These are phyloP conservation scores for Pharus latifolius DNA, from an alignment of 176 grass and related monocot genomes.

Conservation along the genomic window DNA sequence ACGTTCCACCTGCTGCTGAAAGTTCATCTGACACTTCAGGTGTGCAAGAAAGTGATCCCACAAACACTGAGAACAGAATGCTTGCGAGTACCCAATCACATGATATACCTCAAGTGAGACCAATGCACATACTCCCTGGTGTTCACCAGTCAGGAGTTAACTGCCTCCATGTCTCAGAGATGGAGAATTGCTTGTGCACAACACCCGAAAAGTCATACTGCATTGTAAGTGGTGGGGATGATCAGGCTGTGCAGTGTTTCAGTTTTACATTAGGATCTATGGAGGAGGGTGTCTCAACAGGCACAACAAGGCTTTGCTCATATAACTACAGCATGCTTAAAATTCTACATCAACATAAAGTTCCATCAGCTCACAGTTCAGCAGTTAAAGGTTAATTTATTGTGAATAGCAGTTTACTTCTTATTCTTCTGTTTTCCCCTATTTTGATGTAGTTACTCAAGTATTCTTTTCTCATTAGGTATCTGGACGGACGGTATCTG, in stretches of 20 bases:
- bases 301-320: background rate
- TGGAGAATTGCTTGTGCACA: background rate
- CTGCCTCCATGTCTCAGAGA: constrained; percentile 52
- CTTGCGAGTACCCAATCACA: constrained; percentile 15
- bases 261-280: constrained; percentile 38
- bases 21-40: background rate
- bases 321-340: constrained; percentile 14
- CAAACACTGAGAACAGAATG: background rate
- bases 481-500: constrained; percentile 80
- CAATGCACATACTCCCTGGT: constrained; percentile 28
- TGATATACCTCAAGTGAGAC: constrained; percentile 43
- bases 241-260: constrained; percentile 65
- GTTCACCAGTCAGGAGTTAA: constrained; percentile 92
- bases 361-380: constrained; percentile 66
- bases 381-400: constrained; percentile 72
- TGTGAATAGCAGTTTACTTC: background rate
- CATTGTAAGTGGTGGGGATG: constrained; percentile 75
- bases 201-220: constrained; percentile 28
- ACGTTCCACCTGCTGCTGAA: background rate
- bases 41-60: background rate
- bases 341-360: constrained; percentile 30
- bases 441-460: background rate
- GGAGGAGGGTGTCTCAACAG: background rate
- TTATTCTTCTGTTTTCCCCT: background rate
- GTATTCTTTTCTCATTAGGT: constrained; percentile 18